phyloP scores from a whole-genome alignment of 148 eudicot genomes.

The Fagopyrum tataricum region DNA sequence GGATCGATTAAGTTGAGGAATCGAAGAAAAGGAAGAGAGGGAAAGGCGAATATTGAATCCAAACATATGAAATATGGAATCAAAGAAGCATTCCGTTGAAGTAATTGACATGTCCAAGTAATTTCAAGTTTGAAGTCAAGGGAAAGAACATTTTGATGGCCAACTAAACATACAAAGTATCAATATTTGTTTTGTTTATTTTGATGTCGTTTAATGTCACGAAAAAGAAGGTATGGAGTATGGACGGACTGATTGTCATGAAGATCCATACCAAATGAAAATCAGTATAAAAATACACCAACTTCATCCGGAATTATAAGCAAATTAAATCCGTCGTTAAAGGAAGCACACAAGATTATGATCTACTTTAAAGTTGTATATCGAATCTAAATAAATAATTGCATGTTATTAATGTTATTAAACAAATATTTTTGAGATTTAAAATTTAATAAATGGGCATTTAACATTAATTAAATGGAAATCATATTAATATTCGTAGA shows the following conservation, averaged over 20 bases:
- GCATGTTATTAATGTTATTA: too few species aligned
- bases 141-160: background rate
- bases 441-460: background rate
- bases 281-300: too few species aligned
- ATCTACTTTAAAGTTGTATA: too few species aligned
- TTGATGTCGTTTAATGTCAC: too few species aligned
- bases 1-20: background rate
- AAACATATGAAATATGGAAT: background rate
- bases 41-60: background rate
- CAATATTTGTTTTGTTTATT: background rate
- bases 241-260: too few species aligned
- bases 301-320: too few species aligned
- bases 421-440: too few species aligned
- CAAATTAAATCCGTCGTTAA: too few species aligned
- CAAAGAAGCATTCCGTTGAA: background rate
- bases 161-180: background rate
- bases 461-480: background rate
- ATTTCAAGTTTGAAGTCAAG: conserved; percentile 7
- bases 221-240: too few species aligned
- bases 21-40: background rate
- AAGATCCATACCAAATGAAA: too few species aligned
- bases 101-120: background rate
- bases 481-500: background rate
- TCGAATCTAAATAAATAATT: too few species aligned
- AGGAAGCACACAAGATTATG: too few species aligned